A percentile compares a stretch with the other conserved stretches of the same genome.
phyloP scores from a whole-genome alignment of 352 stramenopile genomes.

The Plasmopara muralis region DNA sequence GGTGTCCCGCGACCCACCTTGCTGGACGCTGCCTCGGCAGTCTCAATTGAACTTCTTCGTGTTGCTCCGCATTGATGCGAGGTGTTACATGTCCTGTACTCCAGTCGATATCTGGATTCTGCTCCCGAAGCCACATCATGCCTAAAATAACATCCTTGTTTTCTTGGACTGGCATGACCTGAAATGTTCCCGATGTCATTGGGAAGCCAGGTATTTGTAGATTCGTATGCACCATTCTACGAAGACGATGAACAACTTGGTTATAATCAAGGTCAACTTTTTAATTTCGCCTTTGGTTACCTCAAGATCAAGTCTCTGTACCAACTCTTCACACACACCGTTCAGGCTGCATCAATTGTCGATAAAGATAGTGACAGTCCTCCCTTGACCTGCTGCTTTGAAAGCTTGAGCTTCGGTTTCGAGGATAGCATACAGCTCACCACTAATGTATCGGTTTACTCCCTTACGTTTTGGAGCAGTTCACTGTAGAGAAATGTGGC shows the following conservation, averaged over 20 bases:
- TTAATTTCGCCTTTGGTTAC: slow-evolving; percentile 9
- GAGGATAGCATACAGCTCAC: slow-evolving; percentile 2
- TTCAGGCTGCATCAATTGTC: slow-evolving; percentile 15
- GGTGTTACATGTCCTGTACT: too few species aligned
- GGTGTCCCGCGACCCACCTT: too few species aligned
- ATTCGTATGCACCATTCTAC: not conserved
- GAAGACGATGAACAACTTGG: slow-evolving; percentile 1
- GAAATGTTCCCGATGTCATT: too few species aligned
- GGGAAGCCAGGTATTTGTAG: slow-evolving; percentile 6
- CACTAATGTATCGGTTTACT: slow-evolving; percentile 1
- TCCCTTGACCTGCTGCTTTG: not conserved
- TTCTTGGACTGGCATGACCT: too few species aligned
- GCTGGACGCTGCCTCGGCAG: too few species aligned
- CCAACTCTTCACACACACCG: slow-evolving; percentile 10
- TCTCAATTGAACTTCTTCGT: too few species aligned
- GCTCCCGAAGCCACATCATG: too few species aligned
- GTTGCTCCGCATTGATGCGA: too few species aligned
- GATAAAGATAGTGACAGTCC: slow-evolving; percentile 5
- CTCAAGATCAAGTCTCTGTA: slow-evolving; percentile 12
- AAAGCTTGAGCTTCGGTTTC: slow-evolving; percentile 6
- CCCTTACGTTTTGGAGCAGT: slow-evolving; percentile 2
- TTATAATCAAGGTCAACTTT: slow-evolving; percentile 6
- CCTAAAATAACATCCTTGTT: too few species aligned
- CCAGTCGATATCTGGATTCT: too few species aligned
- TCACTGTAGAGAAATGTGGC: not conserved